A percentile compares a stretch with the other conserved stretches of the same genome.
Conservation (phyloP, 768 basidiomycete genomes). For the Lactifluus pinguis region DNA sequence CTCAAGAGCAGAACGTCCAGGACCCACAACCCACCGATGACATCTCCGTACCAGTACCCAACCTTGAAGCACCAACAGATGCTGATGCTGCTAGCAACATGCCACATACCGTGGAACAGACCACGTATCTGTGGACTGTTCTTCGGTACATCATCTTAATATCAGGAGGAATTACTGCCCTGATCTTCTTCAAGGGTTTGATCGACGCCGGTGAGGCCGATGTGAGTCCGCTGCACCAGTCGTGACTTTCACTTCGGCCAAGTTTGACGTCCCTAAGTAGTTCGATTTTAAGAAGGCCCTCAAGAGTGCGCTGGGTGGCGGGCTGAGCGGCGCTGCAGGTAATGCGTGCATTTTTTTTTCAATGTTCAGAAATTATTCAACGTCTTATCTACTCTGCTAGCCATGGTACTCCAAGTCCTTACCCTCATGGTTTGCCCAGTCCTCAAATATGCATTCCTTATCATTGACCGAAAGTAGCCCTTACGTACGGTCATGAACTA, state of each 20-base stretch:
- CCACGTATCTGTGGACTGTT: slow-evolving; percentile 24
- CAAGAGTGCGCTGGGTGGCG: slow-evolving; percentile 81
- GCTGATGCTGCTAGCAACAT: not conserved
- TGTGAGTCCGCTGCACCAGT: slow-evolving; percentile 33
- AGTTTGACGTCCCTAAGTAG: slow-evolving; percentile 29
- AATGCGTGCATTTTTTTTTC: slow-evolving; percentile 2
- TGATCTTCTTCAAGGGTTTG: slow-evolving; percentile 57
- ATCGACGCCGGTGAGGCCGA: slow-evolving; percentile 60
- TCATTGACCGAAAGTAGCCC: slow-evolving; percentile 39
- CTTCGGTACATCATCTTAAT: slow-evolving; percentile 29
- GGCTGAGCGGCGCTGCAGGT: slow-evolving; percentile 83
- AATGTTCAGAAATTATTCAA: not conserved
- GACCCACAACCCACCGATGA: not conserved
- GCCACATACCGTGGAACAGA: slow-evolving; percentile 10
- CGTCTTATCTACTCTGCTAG: slow-evolving; percentile 28
- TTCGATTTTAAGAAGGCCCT: slow-evolving; percentile 76
- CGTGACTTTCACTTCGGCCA: not conserved
- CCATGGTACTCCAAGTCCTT: slow-evolving; percentile 92
- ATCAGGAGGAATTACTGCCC: slow-evolving; percentile 29
- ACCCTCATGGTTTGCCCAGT: slow-evolving; percentile 54
- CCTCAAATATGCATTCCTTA: slow-evolving; percentile 8
- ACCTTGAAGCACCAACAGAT: not conserved
- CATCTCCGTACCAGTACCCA: not conserved
- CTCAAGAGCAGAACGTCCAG: not conserved
- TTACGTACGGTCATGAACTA: slow-evolving; percentile 98